Conservation (phyloP, 2,329 filamentous ascomycete genomes). For the Xylaria sp. region DNA sequence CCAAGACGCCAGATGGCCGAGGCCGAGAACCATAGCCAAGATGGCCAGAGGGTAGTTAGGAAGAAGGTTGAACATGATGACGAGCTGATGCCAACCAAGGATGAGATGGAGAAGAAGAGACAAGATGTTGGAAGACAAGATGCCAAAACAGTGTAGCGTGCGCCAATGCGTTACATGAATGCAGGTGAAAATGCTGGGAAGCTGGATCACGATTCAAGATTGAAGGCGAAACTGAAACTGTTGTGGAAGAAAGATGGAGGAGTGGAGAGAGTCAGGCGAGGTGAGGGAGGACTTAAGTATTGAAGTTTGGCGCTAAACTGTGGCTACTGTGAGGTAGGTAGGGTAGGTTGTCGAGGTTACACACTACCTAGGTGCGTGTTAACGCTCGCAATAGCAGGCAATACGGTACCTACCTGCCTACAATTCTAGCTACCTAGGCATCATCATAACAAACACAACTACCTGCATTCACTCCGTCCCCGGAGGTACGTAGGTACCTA, state of each 20-base stretch:
- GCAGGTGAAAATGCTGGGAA: neutral
- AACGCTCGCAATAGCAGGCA: neutral
- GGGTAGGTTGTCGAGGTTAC: neutral
- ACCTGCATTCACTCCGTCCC: neutral
- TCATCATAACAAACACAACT: neutral
- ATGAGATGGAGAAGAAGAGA: neutral
- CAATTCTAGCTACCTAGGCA: neutral
- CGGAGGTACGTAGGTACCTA: neutral
- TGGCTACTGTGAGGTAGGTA: neutral
- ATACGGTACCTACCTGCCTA: neutral
- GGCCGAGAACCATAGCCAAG: neutral
- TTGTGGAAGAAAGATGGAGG: neutral
- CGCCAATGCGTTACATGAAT: neutral
- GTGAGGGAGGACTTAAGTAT: neutral
- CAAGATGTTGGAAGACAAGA: neutral
- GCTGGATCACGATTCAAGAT: neutral
- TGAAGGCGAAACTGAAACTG: neutral
- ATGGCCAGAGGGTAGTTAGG: neutral
- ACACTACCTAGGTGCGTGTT: neutral
- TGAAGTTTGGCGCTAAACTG: neutral
- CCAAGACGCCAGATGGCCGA: slow-evolving; percentile 12
- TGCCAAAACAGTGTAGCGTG: neutral
- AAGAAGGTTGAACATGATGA: slow-evolving; percentile 13
- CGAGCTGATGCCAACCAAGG: slow-evolving; percentile 5
- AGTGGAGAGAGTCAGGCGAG: neutral